Evolutionary conservation across 805 yeast genomes (phyloP), one percentile per base, ranked within the genome.

Genomic region (Candida lessepsii): DNA sequence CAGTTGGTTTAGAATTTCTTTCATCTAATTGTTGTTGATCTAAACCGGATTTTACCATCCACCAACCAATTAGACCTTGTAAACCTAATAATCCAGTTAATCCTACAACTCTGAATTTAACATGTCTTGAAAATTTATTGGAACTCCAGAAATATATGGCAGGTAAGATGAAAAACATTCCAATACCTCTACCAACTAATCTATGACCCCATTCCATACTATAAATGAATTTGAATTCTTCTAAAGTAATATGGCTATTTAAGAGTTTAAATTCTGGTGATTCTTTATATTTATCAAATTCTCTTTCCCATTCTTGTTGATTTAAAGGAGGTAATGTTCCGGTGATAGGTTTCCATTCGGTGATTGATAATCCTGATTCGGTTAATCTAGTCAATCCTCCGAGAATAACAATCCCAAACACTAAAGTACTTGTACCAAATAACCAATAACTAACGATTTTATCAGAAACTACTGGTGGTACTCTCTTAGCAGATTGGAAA

Each of bases 161-260:
- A 4, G 99, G 99, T 14, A 84, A 57, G 5, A 91, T 78, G 55
- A 93, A 81, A 4, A 84, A 77, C 50, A 80, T 63, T 29, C 99
- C 99, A 53, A 93, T 90, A 39, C 84, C 76, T 61, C 99, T 78
- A 13, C 98, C 99, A 72, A 93, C 77, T 42, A 91, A 65, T 54
- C 99, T 75, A 62, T 93, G 99, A 31, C 83, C 82, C 99, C 99
- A 93, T 65, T 93, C 99, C 97, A 93, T 91, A 57, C 78, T 81
- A 67, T 83, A 93, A 48, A 93, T 93, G 58, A 89, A 91, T 63
- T 93, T 88, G 72, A 87, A 93, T 59, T 93, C 99, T 2, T 89
- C 96, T 44, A 93, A 61, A 14, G 87, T 81, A 58, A 88, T 86
- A 57, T 89, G 88, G 1, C 96, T 82, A 65, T 95, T 93, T 48